Evolutionary conservation across 1,284 basidiomycete species (phyloP).

Genomic region (Thecaphora thlaspeos): DNA sequence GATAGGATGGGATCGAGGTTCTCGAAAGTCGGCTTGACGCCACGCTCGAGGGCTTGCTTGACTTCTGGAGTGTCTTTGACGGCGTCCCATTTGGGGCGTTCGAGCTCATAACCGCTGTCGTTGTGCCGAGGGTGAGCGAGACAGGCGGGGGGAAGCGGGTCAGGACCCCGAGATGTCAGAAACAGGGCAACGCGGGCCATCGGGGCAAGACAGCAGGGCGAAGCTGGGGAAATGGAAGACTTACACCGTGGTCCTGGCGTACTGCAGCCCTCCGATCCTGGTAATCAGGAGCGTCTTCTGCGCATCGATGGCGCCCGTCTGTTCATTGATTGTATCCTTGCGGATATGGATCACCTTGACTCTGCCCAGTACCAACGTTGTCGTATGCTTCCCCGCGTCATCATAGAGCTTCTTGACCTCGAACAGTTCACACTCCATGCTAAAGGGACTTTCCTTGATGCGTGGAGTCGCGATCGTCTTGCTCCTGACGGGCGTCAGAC

Average conservation of each 20-base stretch:
- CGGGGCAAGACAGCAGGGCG: too few species aligned
- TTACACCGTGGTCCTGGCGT: constrained; percentile 14
- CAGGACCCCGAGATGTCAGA: too few species aligned
- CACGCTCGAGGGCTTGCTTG: constrained; percentile 20
- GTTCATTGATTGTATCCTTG: constrained; percentile 37
- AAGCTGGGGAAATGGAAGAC: too few species aligned
- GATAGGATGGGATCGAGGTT: constrained; percentile 22
- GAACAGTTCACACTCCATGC: constrained; percentile 46
- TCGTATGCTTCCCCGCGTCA: constrained; percentile 38
- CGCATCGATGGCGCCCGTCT: constrained; percentile 32
- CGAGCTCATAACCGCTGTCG: constrained; percentile 31
- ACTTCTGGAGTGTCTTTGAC: constrained; percentile 30
- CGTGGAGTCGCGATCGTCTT: constrained; percentile 35
- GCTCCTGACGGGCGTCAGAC: constrained; percentile 43
- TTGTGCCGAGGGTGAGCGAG: not conserved
- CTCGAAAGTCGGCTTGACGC: constrained; percentile 22
- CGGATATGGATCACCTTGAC: constrained; percentile 40
- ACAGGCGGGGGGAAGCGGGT: not conserved
- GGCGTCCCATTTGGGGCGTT: constrained; percentile 31
- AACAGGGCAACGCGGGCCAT: too few species aligned
- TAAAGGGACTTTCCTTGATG: constrained; percentile 43
- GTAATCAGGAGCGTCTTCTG: constrained; percentile 36
- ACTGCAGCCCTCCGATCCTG: constrained; percentile 40
- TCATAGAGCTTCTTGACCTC: constrained; percentile 30
- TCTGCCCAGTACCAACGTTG: constrained; percentile 38